A percentile compares a stretch with the other conserved stretches of the same genome.
These are phyloP conservation scores for Apium graveolens DNA, from an alignment of 129 eudicot genomes.

Conservation along the genomic window DNA sequence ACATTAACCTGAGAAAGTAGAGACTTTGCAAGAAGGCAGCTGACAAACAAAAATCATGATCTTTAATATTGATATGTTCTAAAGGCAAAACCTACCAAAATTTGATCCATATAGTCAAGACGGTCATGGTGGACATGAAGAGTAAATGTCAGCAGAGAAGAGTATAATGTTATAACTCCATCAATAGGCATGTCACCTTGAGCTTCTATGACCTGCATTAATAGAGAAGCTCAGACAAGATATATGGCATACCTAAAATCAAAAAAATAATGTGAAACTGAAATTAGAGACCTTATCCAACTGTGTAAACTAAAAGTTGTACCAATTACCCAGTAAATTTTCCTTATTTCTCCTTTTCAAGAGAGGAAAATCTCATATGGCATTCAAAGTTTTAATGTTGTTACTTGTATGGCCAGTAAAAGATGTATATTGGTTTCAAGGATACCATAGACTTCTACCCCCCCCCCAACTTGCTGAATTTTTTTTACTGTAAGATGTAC, in stretches of 20 bases:
- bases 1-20: background rate
- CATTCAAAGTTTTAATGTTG: background rate
- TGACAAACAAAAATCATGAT: background rate
- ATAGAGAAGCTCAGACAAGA: conserved; percentile 6
- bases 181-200: conserved; percentile 78
- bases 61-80: background rate
- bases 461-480: background rate
- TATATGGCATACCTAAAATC: background rate
- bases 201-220: conserved; percentile 87
- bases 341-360: background rate
- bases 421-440: no score
- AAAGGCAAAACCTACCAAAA: conserved; percentile 47
- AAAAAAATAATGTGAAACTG: conserved; percentile 1
- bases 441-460: no score
- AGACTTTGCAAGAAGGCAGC: background rate
- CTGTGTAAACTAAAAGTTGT: background rate
- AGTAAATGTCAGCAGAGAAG: conserved; percentile 86
- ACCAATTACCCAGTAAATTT: background rate
- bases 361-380: background rate
- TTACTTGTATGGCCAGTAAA: background rate
- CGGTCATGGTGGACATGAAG: conserved; percentile 91
- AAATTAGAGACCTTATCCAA: background rate
- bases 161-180: conserved; percentile 81
- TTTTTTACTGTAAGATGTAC: no score
- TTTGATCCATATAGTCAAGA: conserved; percentile 92